phyloP scores from a whole-genome alignment of 1,284 basidiomycete species.

The Cryptococcus floricola region DNA sequence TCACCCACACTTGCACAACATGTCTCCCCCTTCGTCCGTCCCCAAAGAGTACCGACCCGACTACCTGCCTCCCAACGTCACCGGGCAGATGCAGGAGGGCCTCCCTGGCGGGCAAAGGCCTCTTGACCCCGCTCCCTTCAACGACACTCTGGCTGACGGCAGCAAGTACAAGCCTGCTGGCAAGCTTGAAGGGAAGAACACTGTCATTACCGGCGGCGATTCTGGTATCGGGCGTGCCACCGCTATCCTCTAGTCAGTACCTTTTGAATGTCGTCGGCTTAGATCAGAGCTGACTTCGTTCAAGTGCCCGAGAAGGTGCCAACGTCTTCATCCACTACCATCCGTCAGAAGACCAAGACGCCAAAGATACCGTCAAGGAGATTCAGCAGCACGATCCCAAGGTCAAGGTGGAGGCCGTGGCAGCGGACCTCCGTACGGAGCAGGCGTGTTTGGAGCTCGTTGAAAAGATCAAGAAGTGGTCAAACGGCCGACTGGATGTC shows the following conservation, averaged over 20 bases:
- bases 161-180: slow-evolving; percentile 45
- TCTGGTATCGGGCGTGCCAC: slow-evolving; percentile 51
- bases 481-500: slow-evolving; percentile 52
- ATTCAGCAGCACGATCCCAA: slow-evolving; percentile 43
- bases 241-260: slow-evolving; percentile 35
- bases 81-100: slow-evolving; percentile 36
- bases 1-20: slow-evolving; percentile 1
- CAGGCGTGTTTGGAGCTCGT: slow-evolving; percentile 52
- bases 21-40: slow-evolving; percentile 38
- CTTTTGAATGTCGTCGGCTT: not conserved
- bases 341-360: slow-evolving; percentile 55
- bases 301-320: slow-evolving; percentile 58
- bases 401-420: slow-evolving; percentile 51
- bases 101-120: slow-evolving; percentile 38
- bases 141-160: slow-evolving; percentile 56
- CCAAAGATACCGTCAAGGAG: slow-evolving; percentile 50
- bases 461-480: slow-evolving; percentile 51
- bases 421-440: slow-evolving; percentile 53
- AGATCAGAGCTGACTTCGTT: not conserved
- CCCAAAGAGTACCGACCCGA: slow-evolving; percentile 42
- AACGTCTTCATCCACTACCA: slow-evolving; percentile 57
- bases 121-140: slow-evolving; percentile 51
- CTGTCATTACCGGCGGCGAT: slow-evolving; percentile 50
- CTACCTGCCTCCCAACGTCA: slow-evolving; percentile 37
- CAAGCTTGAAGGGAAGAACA: slow-evolving; percentile 52